Evolutionary conservation across 2,329 filamentous ascomycete genomes (phyloP), one percentile per base, ranked within the genome.

Genomic region (Penicillium sp.): DNA sequence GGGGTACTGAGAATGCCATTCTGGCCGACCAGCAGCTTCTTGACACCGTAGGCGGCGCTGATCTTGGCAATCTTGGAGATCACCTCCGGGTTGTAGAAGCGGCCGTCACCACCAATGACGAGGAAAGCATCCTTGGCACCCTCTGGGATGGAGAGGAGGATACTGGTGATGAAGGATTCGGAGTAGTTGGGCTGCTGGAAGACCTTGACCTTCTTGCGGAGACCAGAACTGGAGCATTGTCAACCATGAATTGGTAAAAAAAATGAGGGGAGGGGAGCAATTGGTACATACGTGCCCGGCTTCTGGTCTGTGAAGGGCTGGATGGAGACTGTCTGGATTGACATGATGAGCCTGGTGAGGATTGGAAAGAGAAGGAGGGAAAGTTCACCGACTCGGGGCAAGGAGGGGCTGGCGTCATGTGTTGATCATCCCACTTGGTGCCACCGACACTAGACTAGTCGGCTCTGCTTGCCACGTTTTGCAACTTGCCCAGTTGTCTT

Each of bases 51-150:
- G 38, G 90, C 93, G 56, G 88, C 86, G 67, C 89, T 84, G 61
- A 98, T 97, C 78, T 95, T 95, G 58, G 91, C 91, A 67, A 97
- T 97, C 71, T 94, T 72, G 73, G 97, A 91, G 56, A 94, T 86
- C 47, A 94, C 91, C 68, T 97, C 91, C 31, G 90, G 86, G 74
- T 98, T 98, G 81, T 85, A 97, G 79, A 83, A 98, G 53, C 93
- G 86, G 48, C 93, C 93, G 76, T 98, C 93, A 61, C 93, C 93
- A 62, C 90, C 93, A 66, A 98, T 95, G 68, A 98, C 91, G 53
- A 98, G 83, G 73, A 87, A 91, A 31, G 88, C 80, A 57, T 82
- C 90, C 62, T 96, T 74, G 39, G 77, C 90, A 49, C 93, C 93
- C 70, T 98, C 93, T 20, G 93, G 93, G 59, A 98, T 98, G 36